These are phyloP conservation scores for Madurella mycetomatis DNA, from an alignment of 2,329 filamentous ascomycete species.

Conservation along the genomic window DNA sequence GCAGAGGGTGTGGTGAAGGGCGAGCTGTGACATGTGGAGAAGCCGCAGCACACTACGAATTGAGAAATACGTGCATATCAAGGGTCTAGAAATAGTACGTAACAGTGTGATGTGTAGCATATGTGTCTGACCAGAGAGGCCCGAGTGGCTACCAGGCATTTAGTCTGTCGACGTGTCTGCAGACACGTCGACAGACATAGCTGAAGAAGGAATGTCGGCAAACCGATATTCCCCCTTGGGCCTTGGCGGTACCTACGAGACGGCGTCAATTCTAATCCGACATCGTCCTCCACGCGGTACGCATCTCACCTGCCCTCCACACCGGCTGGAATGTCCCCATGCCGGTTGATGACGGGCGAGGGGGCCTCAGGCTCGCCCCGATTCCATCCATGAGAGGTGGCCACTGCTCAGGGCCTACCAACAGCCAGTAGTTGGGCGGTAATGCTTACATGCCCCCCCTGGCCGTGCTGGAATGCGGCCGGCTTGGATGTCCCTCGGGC, in stretches of 20 bases:
- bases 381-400: neutral
- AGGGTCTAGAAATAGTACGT: neutral
- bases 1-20: neutral
- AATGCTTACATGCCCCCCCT: constrained; percentile 11
- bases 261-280: neutral
- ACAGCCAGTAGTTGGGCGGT: constrained; percentile 13
- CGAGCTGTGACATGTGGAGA: too few species aligned
- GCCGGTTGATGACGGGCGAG: neutral
- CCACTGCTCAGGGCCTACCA: constrained; percentile 4
- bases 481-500: constrained; percentile 10
- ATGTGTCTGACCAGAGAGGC: too few species aligned
- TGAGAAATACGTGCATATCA: neutral
- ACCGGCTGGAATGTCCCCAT: neutral
- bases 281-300: neutral
- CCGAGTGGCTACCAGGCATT: neutral
- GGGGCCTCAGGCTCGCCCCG: constrained; percentile 18
- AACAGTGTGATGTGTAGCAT: too few species aligned
- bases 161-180: constrained; percentile 4
- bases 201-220: constrained; percentile 9
- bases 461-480: neutral
- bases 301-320: neutral
- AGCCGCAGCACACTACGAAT: neutral
- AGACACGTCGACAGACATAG: constrained; percentile 9
- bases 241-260: neutral
- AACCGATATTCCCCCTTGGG: neutral